Percentiles rank a stretch among this genome's conserved stretches.
Evolutionary conservation across 2,329 filamentous ascomycete species (phyloP).

Genomic region (Trichocomaceae sp.): DNA sequence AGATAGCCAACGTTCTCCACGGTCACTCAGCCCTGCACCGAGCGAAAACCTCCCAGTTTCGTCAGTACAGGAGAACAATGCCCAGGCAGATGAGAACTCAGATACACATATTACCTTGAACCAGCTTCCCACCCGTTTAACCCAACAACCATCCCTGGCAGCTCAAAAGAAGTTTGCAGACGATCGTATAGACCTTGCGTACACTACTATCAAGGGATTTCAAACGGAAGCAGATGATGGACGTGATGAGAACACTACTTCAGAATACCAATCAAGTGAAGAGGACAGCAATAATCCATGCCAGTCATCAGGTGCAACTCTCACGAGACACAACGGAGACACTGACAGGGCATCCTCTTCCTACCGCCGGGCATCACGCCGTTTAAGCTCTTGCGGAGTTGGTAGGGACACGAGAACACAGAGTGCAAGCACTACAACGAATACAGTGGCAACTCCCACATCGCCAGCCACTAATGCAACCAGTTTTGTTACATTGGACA

Average conservation of each 20-base stretch:
- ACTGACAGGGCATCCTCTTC: slow-evolving; percentile 18
- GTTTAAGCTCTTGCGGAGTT: slow-evolving; percentile 30
- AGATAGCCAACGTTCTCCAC: slow-evolving; percentile 27
- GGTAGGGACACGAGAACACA: slow-evolving; percentile 34
- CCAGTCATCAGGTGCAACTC: slow-evolving; percentile 9
- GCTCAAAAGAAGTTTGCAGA: slow-evolving; percentile 7
- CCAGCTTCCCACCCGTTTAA: slow-evolving; percentile 1
- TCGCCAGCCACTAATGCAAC: slow-evolving; percentile 41
- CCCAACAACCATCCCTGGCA: not conserved
- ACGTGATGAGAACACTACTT: not conserved
- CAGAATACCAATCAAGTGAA: slow-evolving; percentile 2
- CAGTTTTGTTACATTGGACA: slow-evolving; percentile 38
- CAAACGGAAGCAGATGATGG: not conserved
- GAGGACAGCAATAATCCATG: slow-evolving; percentile 1
- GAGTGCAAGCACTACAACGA: slow-evolving; percentile 38
- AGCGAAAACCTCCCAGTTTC: slow-evolving; percentile 12
- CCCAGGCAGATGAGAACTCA: not conserved
- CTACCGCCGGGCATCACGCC: slow-evolving; percentile 28
- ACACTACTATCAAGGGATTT: slow-evolving; percentile 9
- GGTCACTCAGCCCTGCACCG: slow-evolving; percentile 28
- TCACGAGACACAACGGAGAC: not conserved
- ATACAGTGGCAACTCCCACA: slow-evolving; percentile 34
- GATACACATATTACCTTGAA: slow-evolving; percentile 9
- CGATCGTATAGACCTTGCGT: slow-evolving; percentile 5
- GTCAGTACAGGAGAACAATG: slow-evolving; percentile 13